Conservation (phyloP, 345 rosid genomes). For the Lumnitzera littorea region DNA sequence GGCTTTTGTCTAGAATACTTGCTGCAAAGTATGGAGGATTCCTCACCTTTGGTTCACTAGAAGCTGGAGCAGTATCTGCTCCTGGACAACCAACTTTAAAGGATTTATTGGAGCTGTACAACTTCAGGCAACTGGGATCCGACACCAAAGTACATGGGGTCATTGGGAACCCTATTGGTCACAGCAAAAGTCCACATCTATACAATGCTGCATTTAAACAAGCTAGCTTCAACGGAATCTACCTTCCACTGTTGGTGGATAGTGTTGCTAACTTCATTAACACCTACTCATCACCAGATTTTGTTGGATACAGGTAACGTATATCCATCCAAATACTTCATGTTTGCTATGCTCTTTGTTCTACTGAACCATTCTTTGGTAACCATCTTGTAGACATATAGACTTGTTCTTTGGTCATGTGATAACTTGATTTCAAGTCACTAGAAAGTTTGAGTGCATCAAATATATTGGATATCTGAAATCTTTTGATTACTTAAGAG, state of each 20-base stretch:
- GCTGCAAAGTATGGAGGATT: slow-evolving; percentile 49
- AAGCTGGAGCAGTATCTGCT: slow-evolving; percentile 43
- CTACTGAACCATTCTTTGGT: not conserved
- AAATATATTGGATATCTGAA: too few relatives aligned
- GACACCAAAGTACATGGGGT: slow-evolving; percentile 61
- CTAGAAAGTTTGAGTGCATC: too few relatives aligned
- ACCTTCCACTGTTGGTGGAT: slow-evolving; percentile 48
- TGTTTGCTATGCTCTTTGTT: not conserved
- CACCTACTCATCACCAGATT: slow-evolving; percentile 39
- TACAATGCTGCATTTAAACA: slow-evolving; percentile 47
- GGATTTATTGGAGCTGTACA: slow-evolving; percentile 44
- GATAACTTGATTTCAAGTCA: not conserved
- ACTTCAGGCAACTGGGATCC: slow-evolving; percentile 41
- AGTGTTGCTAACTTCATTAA: slow-evolving; percentile 37
- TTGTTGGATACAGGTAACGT: slow-evolving; percentile 52
- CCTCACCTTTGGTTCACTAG: slow-evolving; percentile 53
- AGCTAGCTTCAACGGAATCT: slow-evolving; percentile 44
- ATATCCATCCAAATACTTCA: not conserved
- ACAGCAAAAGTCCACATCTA: slow-evolving; percentile 60
- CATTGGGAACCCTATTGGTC: slow-evolving; percentile 57
- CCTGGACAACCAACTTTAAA: slow-evolving; percentile 50
- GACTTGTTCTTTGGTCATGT: not conserved
- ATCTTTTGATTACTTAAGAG: not conserved
- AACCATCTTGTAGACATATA: too few relatives aligned
- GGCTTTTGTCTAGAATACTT: slow-evolving; percentile 50